Base-by-base conservation (phyloP, 805 yeast genomes). In the Diddensiella santjacobensis region DNA sequence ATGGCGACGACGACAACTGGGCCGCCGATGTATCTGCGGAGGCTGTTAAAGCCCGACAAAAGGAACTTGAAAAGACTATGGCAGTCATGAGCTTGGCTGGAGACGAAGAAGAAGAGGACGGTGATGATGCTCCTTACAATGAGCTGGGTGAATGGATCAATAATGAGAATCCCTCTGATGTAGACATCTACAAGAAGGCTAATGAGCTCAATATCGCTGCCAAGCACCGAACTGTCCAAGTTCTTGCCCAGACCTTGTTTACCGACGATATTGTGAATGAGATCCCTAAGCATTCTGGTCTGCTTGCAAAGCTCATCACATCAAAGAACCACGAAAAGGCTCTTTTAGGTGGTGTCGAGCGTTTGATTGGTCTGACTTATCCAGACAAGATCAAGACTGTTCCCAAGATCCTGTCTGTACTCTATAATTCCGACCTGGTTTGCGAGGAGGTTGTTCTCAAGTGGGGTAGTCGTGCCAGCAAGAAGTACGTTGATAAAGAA, bases 1-100 rank as follows among this genome's bases (percentile, higher is more conserved):
- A 52, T 20, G 58, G 57, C 53, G 84, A 86, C 47, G 96, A 89
- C 64, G 97, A 87, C 58, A 96, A 87, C 57, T 91, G 98, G 98
- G 88, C 96, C 17, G 96, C 90, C 38, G 99, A 91, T 68, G 87
- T 90, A 79, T 86, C 96, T 42, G 93, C 87, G 67, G 98, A 89
- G 71, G 98, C 98, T 50, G 87, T 91, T 56, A 83, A 84, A 64
- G 88, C 86, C 40, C 86, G 99, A 71, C 96, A 96, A 40, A 72
- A 80, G 60, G 95, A 87, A 66, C 75, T 89, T 56, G 95, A 88
- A 69, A 49, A 51, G 47, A 51, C 44, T 18, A 42, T 59, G 37
- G 88, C 82, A 20, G 71, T 79, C 50, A 60, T 71, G 60, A 56
- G 67, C 55, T 52, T 65, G 30, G 59, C 58, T 13, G 67, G 67